Percentiles rank a stretch among this genome's conserved stretches.
Evolutionary conservation across 805 yeast genomes (phyloP).

Genomic region (Allodekkera sacchari): DNA sequence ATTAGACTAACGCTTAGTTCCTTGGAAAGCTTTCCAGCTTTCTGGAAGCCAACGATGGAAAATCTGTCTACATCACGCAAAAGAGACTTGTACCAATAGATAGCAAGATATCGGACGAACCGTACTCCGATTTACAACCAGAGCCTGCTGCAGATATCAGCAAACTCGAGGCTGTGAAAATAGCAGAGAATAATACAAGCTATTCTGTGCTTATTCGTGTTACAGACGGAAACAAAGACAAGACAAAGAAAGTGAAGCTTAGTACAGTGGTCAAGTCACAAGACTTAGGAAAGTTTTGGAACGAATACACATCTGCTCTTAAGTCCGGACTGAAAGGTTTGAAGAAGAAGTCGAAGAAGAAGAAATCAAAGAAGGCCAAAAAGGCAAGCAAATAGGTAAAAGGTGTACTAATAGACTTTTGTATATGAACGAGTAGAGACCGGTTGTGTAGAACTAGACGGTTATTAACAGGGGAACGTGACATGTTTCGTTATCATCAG

Average conservation of each 20-base stretch:
- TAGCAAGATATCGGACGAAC: conserved; percentile 11
- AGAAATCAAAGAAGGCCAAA: conserved; percentile 40
- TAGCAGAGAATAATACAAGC: conserved; percentile 6
- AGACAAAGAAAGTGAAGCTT: conserved; percentile 45
- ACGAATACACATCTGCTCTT: conserved; percentile 56
- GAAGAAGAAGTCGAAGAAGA: conserved; percentile 74
- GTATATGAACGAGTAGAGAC: too few relatives aligned
- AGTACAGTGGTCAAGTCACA: conserved; percentile 65
- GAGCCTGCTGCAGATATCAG: too few relatives aligned
- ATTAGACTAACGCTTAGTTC: conserved; percentile 13
- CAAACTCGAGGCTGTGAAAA: conserved; percentile 8
- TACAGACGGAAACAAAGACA: conserved; percentile 46
- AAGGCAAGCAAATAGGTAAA: conserved; percentile 8
- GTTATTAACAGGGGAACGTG: too few relatives aligned
- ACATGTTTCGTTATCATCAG: too few relatives aligned
- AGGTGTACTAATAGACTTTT: background rate
- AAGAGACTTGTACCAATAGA: conserved; percentile 34
- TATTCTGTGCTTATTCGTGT: conserved; percentile 66
- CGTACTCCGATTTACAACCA: conserved; percentile 12
- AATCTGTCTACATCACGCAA: conserved; percentile 52
- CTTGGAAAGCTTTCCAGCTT: conserved; percentile 14
- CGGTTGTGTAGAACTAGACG: too few relatives aligned
- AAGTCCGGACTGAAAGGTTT: conserved; percentile 70
- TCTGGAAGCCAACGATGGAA: conserved; percentile 15
- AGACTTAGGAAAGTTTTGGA: conserved; percentile 68